These are phyloP conservation scores for Gracilaria gracilis DNA, from an alignment of 23 red algal genomes.

Conservation along the genomic window DNA sequence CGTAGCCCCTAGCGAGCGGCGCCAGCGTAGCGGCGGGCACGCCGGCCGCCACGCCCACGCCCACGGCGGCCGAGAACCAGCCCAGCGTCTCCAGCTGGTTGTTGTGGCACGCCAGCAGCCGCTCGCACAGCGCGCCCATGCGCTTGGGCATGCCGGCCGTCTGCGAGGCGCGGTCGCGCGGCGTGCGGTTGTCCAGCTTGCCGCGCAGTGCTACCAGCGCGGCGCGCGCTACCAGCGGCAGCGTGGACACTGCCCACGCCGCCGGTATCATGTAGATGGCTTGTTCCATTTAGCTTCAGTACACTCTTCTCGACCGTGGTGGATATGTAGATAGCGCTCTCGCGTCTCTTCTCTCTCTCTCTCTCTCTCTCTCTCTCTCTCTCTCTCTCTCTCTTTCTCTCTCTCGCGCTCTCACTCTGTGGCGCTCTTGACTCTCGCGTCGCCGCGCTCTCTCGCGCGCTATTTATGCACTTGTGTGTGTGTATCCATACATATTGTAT, in stretches of 20 bases:
- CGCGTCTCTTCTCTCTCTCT: too few relatives aligned
- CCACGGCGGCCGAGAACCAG: conserved; percentile 40
- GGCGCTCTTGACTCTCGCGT: too few relatives aligned
- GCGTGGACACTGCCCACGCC: conserved; percentile 18
- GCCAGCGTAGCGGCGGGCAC: conserved; percentile 3
- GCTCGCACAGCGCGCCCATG: conserved; percentile 11
- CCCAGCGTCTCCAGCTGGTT: conserved; percentile 65
- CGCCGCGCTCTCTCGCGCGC: too few relatives aligned
- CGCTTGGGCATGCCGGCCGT: conserved; percentile 24
- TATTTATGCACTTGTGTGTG: too few relatives aligned
- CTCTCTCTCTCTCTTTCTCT: too few relatives aligned
- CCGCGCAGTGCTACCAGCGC: conserved; percentile 1
- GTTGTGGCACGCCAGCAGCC: conserved; percentile 28
- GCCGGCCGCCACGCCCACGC: conserved; percentile 11
- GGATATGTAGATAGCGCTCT: too few relatives aligned
- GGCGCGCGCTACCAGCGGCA: conserved; percentile 15
- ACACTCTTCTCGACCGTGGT: background rate
- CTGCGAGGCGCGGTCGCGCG: conserved; percentile 19
- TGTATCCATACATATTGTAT: too few relatives aligned
- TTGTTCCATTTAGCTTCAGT: background rate
- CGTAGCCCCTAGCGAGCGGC: conserved; percentile 9
- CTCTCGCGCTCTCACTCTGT: too few relatives aligned
- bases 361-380: too few relatives aligned
- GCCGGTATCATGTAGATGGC: conserved; percentile 42
- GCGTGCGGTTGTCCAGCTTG: conserved; percentile 52